Conservation (phyloP, 139 green algal species). For the Chlamydomonas urium region DNA sequence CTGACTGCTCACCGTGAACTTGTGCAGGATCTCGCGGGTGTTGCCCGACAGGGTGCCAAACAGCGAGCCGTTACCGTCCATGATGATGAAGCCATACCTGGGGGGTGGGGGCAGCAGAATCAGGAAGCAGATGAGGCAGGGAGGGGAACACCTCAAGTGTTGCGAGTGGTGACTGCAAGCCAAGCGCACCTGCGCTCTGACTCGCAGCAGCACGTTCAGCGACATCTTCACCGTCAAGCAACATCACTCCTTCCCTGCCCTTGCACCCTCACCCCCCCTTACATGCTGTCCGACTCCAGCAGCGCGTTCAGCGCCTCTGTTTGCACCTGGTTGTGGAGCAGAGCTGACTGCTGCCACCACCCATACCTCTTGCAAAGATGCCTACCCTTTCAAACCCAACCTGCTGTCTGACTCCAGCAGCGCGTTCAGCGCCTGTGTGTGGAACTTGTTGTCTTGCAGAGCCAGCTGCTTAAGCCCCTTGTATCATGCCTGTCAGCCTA, state of each 20-base stretch:
- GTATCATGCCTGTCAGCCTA: conserved; percentile 26
- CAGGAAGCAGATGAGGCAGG: not conserved
- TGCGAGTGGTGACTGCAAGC: too few species aligned
- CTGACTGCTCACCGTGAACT: conserved; percentile 2
- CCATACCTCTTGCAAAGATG: too few species aligned
- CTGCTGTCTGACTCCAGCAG: conserved; percentile 89
- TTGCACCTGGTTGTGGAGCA: conserved; percentile 99
- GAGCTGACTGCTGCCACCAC: too few species aligned
- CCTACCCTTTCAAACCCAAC: conserved; percentile 37
- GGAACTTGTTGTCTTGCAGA: conserved; percentile 99
- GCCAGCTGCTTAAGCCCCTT: too few species aligned
- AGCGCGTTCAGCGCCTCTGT: conserved; percentile 93
- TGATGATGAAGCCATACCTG: conserved; percentile 99
- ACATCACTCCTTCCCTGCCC: too few species aligned
- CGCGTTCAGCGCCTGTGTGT: conserved; percentile 94
- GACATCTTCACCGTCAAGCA: too few species aligned
- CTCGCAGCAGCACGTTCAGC: too few species aligned
- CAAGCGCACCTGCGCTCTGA: too few species aligned
- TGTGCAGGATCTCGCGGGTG: conserved; percentile 55
- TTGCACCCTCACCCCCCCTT: too few species aligned
- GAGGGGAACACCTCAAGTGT: too few species aligned
- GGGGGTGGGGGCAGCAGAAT: not conserved
- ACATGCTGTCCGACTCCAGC: conserved; percentile 88
- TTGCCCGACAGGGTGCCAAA: conserved; percentile 97
- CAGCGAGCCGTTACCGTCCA: conserved; percentile 96